Conservation (phyloP, 129 eudicot species). For the Centrapalus pauciflorus region DNA sequence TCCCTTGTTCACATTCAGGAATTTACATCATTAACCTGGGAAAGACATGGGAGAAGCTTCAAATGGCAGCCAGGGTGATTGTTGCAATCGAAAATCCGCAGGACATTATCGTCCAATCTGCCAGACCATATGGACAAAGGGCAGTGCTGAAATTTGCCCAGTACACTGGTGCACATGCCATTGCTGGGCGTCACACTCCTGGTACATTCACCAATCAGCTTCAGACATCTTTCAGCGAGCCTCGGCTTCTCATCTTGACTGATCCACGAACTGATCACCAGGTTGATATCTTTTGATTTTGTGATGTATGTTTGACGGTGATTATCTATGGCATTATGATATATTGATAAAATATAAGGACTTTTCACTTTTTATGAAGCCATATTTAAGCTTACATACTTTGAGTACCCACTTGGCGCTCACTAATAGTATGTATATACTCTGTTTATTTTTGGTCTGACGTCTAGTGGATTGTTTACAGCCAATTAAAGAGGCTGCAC, state of each 20-base stretch:
- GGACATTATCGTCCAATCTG: slow-evolving; percentile 91
- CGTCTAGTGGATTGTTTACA: slow-evolving; percentile 8
- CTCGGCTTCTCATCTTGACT: slow-evolving; percentile 74
- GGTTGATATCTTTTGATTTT: slow-evolving; percentile 21
- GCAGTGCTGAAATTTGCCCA: slow-evolving; percentile 88
- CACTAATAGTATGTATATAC: background rate
- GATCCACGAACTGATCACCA: slow-evolving; percentile 88
- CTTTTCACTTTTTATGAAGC: background rate
- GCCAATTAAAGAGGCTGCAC: slow-evolving; percentile 93
- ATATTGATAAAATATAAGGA: background rate
- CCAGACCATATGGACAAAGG: slow-evolving; percentile 86
- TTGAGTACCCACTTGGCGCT: background rate
- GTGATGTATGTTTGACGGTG: background rate
- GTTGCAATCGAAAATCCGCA: slow-evolving; percentile 82
- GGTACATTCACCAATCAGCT: slow-evolving; percentile 91
- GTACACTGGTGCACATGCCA: slow-evolving; percentile 70
- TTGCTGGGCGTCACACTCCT: slow-evolving; percentile 94
- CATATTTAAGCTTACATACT: background rate
- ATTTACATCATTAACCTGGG: slow-evolving; percentile 77
- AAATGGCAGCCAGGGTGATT: slow-evolving; percentile 86
- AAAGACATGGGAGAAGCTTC: slow-evolving; percentile 88
- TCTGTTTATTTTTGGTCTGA: background rate
- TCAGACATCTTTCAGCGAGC: slow-evolving; percentile 84
- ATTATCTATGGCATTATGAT: background rate
- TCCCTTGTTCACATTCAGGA: slow-evolving; percentile 18